Evolutionary conservation across 1,284 basidiomycete genomes (phyloP), one percentile per base, ranked within the genome.

Genomic region (Meira nashicola): DNA sequence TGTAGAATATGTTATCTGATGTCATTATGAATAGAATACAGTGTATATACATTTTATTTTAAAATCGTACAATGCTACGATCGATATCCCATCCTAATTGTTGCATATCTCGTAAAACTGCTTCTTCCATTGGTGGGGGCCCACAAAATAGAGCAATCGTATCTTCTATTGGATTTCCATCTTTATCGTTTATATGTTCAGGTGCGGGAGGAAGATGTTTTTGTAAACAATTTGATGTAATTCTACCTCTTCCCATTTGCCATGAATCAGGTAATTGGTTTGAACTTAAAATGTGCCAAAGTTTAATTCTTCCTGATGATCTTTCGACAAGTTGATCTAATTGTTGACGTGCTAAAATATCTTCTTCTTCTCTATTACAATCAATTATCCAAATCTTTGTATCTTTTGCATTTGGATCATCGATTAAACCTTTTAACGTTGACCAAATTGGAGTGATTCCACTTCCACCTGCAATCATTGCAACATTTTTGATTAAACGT

Each of bases 401-500:
- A 40, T 77, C 72, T 0, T 58, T 64, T 55, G 83, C 81, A 17
- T 68, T 61, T 0, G 58, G 25, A 64, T 85, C 83, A 21, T 78
- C 76, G 51, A 86, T 74, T 40, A 86, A 79, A 41, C 81, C 81
- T 49, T 73, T 72, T 52, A 74, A 64, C 23, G 71, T 73, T 8
- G 62, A 65, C 73, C 73, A 74, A 63, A 73, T 85, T 0, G 86
- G 86, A 0, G 86, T 86, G 59, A 87, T 83, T 15, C 85, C 85
- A 46, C 82, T 84, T 10, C 86, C 86, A 9, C 81, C 86, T 60
- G 83, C 86, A 41, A 87, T 80, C 81, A 87, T 80, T 1, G 83
- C 85, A 14, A 87, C 68, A 17, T 84, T 79, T 40, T 74, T 78
- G 10, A 84, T 76, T 17, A 71, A 76, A 37, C 77, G 76, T 52